Evolutionary conservation across 192 early-diverging fungal species (phyloP), one percentile per base, ranked within the genome.

Genomic region (Pilaira anomala): DNA sequence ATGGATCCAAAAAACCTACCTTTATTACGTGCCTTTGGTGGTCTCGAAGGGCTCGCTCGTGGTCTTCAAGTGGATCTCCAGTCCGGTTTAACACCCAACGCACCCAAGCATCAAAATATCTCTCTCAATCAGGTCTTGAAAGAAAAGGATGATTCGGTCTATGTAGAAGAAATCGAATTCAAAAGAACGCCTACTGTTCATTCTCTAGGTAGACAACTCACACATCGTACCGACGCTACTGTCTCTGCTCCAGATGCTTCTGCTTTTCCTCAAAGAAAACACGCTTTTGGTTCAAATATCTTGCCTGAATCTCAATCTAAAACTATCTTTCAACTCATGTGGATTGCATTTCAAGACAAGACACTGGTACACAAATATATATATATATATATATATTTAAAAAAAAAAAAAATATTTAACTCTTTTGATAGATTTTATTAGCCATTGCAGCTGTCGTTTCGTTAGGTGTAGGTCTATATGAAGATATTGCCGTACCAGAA

Each of bases 321-420:
- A 48, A 76, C 76, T 40, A 85, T 93, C 22, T 76, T 89, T 52
- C 69, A 80, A 21, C 73, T 93, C 24, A 88, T 91, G 79, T 91
- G 88, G 89, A 84, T 87, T 21, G 88, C 88, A 2, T 64, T 92
- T 39, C 87, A 92, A 61, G 91, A 92, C 69, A 89, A 88, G 65
- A 88, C 88, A 63, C 69, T 92, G 69, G 79, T 81, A 66, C 68
- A 69, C 54, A 18, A 18, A 25, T 25, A 13, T 19, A 54, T 24
- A 36, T 24, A 5, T 54, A 19, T 25, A 24, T 58, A 25, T 58
- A 21, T 40, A 39, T 24, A 7, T 28, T 60, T 60, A 16, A 22
- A 21, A 11, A 42, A 26, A 50, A 39, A 26, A 26, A 16, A 61
- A 36, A 54, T 29, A 51, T 28, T 60, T 26, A 18, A 60, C 25